Base-by-base conservation (phyloP, 768 basidiomycete genomes). In the Favolaschia claudopus region DNA sequence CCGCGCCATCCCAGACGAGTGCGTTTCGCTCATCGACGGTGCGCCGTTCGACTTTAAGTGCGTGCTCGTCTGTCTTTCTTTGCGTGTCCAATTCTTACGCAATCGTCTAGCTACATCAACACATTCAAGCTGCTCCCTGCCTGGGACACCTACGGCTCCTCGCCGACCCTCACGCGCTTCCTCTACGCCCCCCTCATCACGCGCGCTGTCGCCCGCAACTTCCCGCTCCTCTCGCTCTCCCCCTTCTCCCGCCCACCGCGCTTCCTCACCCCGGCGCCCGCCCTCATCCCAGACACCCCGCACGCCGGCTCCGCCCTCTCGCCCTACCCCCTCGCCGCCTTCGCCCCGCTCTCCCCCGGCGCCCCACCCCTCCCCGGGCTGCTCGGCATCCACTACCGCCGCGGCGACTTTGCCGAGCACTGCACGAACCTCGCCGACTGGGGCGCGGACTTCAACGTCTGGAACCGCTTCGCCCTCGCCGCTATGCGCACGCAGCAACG, bases 331-430 rank as follows among this genome's bases (percentile, higher is more conserved):
- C 55, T 62, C n/a, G 7, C 27, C 32, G 42, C 55, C 38, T 53
- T 62, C 45, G 9, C 20, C 20, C 60, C 60, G n/a, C 27, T 24
- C 50, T 31, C 37, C 55, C 29, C 51, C 38, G 2, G 19, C 45
- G 44, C 38, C 19, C 55, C 61, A 19, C 55, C 56, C 39, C 47
- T 58, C 39, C 20, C 13, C 2, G 61, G 62, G 4, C 56, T 63
- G 3, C 51, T 63, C 3, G 52, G 14, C 19, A 32, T 63, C 14
- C 62, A 63, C 62, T 27, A 58, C 34, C 62, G 62, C 17, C 56
- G 62, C 32, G 62, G 62, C 34, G 62, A 63, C 43, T 63, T 58
- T 51, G 45, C 8, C 12, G 10, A 37, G 34, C 56, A 63, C 56
- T 63, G 62, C 52, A 15, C 27, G 20, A 38, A 47, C 40, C 57